Percentiles rank a stretch among this genome's conserved stretches.
Conservation (phyloP, 306 rosid genomes). For the Prinsepia uniflora region DNA sequence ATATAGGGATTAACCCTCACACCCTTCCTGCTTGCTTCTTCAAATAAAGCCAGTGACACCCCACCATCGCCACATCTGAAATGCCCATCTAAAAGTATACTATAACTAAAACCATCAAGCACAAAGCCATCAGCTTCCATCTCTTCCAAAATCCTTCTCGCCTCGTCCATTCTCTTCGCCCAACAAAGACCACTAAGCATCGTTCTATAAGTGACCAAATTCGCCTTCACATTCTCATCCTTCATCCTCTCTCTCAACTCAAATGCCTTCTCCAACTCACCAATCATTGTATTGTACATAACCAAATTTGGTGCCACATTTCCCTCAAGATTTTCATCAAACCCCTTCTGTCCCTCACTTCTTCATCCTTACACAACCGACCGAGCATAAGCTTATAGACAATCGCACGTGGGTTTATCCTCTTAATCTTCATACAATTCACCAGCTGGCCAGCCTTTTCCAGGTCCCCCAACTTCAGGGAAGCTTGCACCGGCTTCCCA, state of each 20-base stretch:
- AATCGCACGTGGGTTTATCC: constrained; percentile 41
- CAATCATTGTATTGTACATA: constrained; percentile 59
- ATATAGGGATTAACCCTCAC: constrained; percentile 42
- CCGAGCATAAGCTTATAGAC: constrained; percentile 51
- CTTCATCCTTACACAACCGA: constrained; percentile 50
- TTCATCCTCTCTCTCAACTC: constrained; percentile 58
- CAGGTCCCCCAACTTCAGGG: constrained; percentile 52
- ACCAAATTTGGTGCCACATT: constrained; percentile 42
- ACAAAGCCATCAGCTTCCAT: constrained; percentile 48
- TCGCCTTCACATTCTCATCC: constrained; percentile 42
- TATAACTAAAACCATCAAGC: constrained; percentile 49
- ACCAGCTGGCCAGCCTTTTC: constrained; percentile 40
- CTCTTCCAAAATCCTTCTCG: constrained; percentile 47
- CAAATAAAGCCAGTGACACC: constrained; percentile 29
- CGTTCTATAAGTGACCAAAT: constrained; percentile 58
- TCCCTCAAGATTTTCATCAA: constrained; percentile 57
- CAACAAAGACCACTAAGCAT: constrained; percentile 59
- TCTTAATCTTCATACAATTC: constrained; percentile 41
- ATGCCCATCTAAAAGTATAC: constrained; percentile 48
- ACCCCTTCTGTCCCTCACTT: constrained; percentile 49
- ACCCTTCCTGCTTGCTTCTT: constrained; percentile 32
- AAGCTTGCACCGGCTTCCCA: constrained; percentile 57
- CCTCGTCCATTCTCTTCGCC: constrained; percentile 50
- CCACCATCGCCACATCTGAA: constrained; percentile 29
- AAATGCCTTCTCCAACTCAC: constrained; percentile 59